Conservation (phyloP, 768 basidiomycete species). For the Leucocoprinus birnbaumii region DNA sequence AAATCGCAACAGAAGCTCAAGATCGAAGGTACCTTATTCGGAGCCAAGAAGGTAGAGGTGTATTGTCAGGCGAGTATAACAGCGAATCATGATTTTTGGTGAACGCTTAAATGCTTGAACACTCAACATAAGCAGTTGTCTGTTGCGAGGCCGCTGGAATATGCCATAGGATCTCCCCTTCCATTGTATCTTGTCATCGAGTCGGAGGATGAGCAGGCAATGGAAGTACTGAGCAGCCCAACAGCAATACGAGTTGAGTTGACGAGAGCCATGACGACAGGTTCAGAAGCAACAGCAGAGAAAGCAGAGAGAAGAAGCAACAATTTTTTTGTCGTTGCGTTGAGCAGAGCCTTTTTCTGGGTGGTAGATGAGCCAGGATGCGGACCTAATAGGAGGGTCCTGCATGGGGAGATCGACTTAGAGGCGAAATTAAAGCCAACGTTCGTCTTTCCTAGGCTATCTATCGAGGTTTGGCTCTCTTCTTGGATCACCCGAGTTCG, state of each 20-base stretch:
- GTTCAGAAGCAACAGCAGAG: conserved; percentile 42
- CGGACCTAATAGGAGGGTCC: not conserved
- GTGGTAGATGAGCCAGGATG: not conserved
- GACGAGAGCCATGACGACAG: conserved; percentile 44
- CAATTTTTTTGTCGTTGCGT: conserved; percentile 40
- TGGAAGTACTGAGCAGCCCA: conserved; percentile 45
- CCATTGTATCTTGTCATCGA: conserved; percentile 47
- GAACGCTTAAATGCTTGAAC: no score
- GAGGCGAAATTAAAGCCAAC: conserved; percentile 8
- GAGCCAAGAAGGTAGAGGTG: conserved; percentile 26
- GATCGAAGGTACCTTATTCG: conserved; percentile 32
- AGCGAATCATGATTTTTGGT: not conserved
- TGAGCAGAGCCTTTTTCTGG: conserved; percentile 51
- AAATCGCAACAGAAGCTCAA: conserved; percentile 24
- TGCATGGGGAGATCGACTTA: conserved; percentile 9
- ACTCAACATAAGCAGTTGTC: conserved; percentile 33
- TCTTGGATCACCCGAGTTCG: not conserved
- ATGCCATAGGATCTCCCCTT: conserved; percentile 47
- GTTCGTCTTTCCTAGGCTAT: conserved; percentile 7
- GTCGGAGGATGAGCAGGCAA: conserved; percentile 41
- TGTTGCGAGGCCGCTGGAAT: conserved; percentile 47
- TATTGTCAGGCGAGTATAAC: conserved; percentile 27
- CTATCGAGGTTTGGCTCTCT: conserved; percentile 4
- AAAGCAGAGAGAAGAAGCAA: conserved; percentile 35
- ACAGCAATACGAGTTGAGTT: conserved; percentile 39